A percentile compares a stretch with the other conserved stretches of the same genome.
phyloP scores from a whole-genome alignment of 2,329 filamentous ascomycete species.

The Sarocladiaceae sp. region DNA sequence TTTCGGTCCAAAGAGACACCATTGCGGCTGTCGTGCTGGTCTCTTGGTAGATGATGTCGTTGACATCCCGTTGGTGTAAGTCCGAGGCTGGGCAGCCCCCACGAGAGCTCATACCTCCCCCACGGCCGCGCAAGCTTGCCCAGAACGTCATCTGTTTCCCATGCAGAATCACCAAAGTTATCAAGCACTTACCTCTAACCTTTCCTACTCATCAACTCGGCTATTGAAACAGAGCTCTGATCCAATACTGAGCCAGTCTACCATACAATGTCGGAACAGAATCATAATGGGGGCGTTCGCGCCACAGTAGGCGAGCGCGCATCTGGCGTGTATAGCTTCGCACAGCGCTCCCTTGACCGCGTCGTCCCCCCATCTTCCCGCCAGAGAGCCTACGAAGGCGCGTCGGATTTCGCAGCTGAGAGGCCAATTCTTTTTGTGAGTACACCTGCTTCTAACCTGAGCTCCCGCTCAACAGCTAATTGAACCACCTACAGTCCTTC shows the following conservation, averaged over 20 bases:
- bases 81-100: background rate
- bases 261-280: background rate
- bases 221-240: background rate
- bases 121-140: background rate
- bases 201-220: background rate
- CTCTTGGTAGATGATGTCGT: too few species aligned
- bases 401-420: conserved; percentile 52
- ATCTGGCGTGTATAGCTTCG: conserved; percentile 32
- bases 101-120: background rate
- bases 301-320: conserved; percentile 27
- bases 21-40: too few species aligned
- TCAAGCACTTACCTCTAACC: too few species aligned
- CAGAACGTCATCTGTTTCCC: background rate
- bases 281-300: conserved; percentile 18
- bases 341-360: conserved; percentile 42
- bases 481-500: conserved; percentile 52
- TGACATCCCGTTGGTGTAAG: too few species aligned
- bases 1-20: too few species aligned
- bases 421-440: conserved; percentile 69
- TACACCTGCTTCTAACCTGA: conserved; percentile 8
- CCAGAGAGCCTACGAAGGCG: conserved; percentile 48
- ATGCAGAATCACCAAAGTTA: too few species aligned
- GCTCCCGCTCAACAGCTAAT: background rate
- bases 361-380: conserved; percentile 58
- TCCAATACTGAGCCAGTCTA: too few species aligned